phyloP scores from a whole-genome alignment of 441 rosid species.

The Pelargonium australe region DNA sequence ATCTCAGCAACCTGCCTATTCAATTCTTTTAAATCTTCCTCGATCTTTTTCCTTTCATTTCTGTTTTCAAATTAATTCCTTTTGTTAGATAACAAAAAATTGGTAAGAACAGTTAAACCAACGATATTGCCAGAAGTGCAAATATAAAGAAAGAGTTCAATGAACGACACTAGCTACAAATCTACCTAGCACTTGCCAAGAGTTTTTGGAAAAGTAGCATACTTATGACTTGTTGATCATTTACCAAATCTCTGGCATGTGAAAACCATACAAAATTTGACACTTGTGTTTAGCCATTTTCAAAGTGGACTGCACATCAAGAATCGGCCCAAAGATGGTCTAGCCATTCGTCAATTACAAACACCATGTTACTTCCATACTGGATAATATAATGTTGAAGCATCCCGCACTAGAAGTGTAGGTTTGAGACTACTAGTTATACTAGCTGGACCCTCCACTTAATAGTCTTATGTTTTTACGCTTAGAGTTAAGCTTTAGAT shows the following conservation, averaged over 20 bases:
- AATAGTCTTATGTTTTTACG: too few species aligned
- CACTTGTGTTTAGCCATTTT: not conserved
- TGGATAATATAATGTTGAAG: too few species aligned
- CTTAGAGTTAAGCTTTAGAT: too few species aligned
- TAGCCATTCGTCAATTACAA: not conserved
- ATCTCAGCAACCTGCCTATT: slow-evolving; percentile 59
- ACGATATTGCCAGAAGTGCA: not conserved
- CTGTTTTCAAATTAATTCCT: slow-evolving; percentile 29
- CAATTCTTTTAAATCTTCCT: slow-evolving; percentile 67
- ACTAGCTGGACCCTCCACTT: too few species aligned
- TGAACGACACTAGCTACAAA: not conserved
- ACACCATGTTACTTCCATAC: not conserved
- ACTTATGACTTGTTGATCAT: not conserved
- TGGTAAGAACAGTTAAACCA: not conserved
- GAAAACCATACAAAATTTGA: not conserved
- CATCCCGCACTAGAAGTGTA: too few species aligned
- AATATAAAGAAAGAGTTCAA: not conserved
- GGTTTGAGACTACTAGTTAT: too few species aligned
- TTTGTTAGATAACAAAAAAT: not conserved
- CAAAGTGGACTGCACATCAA: not conserved
- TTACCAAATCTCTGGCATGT: not conserved
- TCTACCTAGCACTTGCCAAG: not conserved
- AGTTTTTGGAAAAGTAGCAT: not conserved
- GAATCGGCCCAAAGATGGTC: not conserved
- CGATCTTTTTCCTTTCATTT: slow-evolving; percentile 60